These are phyloP conservation scores for Neurospora tetraspora DNA, from an alignment of 495 filamentous ascomycete species.

Conservation along the genomic window DNA sequence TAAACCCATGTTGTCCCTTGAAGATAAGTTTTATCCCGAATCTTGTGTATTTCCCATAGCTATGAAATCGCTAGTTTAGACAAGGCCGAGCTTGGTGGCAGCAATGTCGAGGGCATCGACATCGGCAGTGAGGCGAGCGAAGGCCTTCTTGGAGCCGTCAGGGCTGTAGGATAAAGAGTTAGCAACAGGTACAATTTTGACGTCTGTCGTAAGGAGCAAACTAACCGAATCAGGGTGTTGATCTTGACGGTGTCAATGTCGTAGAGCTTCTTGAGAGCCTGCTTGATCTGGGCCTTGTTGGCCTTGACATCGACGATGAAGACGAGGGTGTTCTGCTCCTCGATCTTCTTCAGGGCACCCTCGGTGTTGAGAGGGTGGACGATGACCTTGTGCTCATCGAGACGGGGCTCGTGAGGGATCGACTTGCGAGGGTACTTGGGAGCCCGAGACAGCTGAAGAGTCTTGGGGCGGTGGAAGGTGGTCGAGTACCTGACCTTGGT, in stretches of 20 bases:
- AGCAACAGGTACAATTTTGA: conserved; percentile 1
- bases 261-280: conserved; percentile 97
- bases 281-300: conserved; percentile 99
- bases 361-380: conserved; percentile 87
- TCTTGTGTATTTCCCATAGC: conserved; percentile 1
- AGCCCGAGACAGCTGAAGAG: conserved; percentile 76
- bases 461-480: conserved; percentile 96
- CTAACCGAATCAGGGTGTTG: conserved; percentile 94
- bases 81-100: conserved; percentile 95
- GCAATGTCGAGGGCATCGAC: conserved; percentile 99
- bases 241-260: conserved; percentile 97
- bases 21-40: background rate
- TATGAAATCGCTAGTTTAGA: conserved; percentile 45
- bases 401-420: conserved; percentile 75
- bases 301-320: conserved; percentile 98
- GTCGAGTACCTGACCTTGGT: conserved; percentile 87
- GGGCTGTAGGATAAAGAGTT: conserved; percentile 44
- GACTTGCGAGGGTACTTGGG: conserved; percentile 98
- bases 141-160: conserved; percentile 98
- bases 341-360: conserved; percentile 99
- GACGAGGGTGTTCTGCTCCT: conserved; percentile 99
- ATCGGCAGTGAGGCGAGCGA: conserved; percentile 84
- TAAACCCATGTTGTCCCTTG: background rate
- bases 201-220: conserved; percentile 5
- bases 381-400: conserved; percentile 89